Evolutionary conservation across 345 rosid genomes (phyloP).

Genomic region (Theobroma cacao): DNA sequence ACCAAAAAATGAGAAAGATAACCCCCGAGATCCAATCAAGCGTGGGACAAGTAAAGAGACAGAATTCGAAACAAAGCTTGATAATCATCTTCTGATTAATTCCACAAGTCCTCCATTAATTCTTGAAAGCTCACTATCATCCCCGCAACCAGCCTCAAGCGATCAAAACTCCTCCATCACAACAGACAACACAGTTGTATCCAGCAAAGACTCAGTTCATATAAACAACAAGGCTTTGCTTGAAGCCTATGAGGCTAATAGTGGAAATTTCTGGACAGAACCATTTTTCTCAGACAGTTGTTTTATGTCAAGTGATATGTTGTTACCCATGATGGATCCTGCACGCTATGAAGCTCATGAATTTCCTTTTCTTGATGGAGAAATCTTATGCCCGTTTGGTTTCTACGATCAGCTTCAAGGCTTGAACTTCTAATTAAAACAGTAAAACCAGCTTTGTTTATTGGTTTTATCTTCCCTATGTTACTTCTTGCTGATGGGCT

Average conservation of each 20-base stretch:
- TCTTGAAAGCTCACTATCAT: slow-evolving; percentile 23
- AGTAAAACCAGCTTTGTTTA: neutral
- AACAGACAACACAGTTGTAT: neutral
- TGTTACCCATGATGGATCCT: slow-evolving; percentile 4
- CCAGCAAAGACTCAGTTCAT: slow-evolving; percentile 2
- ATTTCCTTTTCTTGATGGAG: slow-evolving; percentile 25
- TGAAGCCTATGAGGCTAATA: slow-evolving; percentile 15
- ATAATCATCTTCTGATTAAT: neutral
- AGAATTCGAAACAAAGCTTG: slow-evolving; percentile 1
- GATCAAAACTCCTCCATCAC: slow-evolving; percentile 14
- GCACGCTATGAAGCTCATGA: slow-evolving; percentile 6
- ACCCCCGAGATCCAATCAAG: neutral
- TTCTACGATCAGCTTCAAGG: slow-evolving; percentile 3
- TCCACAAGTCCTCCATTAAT: neutral
- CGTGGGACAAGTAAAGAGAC: neutral
- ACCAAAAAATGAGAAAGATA: neutral
- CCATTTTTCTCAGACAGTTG: slow-evolving; percentile 30
- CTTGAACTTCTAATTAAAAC: neutral
- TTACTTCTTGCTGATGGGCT: neutral
- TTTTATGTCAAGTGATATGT: slow-evolving; percentile 16
- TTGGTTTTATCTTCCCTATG: neutral
- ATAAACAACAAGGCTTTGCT: slow-evolving; percentile 5
- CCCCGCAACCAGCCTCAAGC: slow-evolving; percentile 21
- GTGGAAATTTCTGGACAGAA: slow-evolving; percentile 45
- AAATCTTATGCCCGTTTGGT: slow-evolving; percentile 11